Evolutionary conservation across 169 alveolate genomes (phyloP), one percentile per base, ranked within the genome.

Genomic region (Pseudocohnilembus persalinus): DNA sequence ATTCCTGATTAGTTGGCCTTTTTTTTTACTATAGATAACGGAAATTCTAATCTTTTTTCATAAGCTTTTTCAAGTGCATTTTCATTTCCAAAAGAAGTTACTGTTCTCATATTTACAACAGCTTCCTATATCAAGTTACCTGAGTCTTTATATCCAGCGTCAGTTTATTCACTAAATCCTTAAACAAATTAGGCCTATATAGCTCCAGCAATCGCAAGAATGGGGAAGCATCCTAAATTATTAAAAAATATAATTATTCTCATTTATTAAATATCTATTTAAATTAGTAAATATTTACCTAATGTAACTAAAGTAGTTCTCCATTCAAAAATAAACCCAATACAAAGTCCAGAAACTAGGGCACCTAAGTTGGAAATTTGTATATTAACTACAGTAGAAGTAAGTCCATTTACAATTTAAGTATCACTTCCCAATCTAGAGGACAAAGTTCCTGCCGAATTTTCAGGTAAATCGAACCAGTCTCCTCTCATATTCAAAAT

Each of bases 41-140:
- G 90, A 1, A 77, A n/a, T 74, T 20, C 68, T 89, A 34, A 77
- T 91, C 93, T 64, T 89, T 82, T 20, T 83, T 90, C 79, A 92
- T 93, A 29, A 93, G 88, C 34, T 85, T 83, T 31, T 92, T 93
- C 0, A 96, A 94, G 75, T 90, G 86, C 27, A 87, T 89, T 79
- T 94, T 95, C 33, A 35, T 91, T 83, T 27, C 90, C 93, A 82
- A 95, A 93, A 16, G 96, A 88, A 31, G 88, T 82, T 24, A 95
- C 94, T 0, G 98, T 95, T 82, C 93, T 89, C 16, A 91, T 91
- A 77, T 93, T 95, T 11, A 86, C 87, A 0, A 95, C 95, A 80
- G 95, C 84, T 84, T 95, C 98, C 65, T 92, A 85, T 28, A 92
- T 90, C 11, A 93, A 78, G 32, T 85, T 82, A 24, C 93, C 92